Conservation (phyloP, 768 basidiomycete species). For the Boletus vinaceobasis region DNA sequence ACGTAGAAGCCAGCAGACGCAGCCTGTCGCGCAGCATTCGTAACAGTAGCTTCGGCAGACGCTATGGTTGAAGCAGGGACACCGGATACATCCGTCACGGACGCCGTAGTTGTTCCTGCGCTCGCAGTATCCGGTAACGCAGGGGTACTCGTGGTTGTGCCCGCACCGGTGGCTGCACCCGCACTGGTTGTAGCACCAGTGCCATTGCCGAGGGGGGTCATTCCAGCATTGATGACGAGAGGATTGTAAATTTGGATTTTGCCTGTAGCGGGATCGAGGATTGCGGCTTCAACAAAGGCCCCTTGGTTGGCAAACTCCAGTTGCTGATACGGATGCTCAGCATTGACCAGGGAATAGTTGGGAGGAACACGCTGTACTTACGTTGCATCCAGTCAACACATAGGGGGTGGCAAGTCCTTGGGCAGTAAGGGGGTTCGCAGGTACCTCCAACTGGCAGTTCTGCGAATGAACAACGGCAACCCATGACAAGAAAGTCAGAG, state of each 20-base stretch:
- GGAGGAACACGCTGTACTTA: neutral
- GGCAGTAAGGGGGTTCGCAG: constrained; percentile 21
- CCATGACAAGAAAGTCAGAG: constrained; percentile 13
- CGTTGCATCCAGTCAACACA: constrained; percentile 27
- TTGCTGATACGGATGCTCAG: constrained; percentile 16
- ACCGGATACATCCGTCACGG: neutral
- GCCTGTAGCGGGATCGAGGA: constrained; percentile 28
- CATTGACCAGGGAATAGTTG: neutral
- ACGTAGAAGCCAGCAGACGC: constrained; percentile 19
- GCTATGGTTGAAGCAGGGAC: neutral
- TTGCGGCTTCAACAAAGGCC: constrained; percentile 26
- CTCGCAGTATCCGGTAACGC: neutral
- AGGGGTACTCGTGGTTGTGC: neutral
- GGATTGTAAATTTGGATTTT: constrained; percentile 26
- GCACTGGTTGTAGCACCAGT: neutral
- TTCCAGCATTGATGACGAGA: constrained; percentile 30
- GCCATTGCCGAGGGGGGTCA: constrained; percentile 14
- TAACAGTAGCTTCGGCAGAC: neutral
- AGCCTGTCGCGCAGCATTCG: constrained; percentile 9
- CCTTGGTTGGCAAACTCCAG: constrained; percentile 26
- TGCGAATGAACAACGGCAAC: constrained; percentile 18
- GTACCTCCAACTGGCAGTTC: constrained; percentile 21
- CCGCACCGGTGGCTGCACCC: neutral
- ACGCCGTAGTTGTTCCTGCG: neutral
- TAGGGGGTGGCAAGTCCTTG: constrained; percentile 28